Conservation (phyloP, 768 basidiomycete genomes). For the Lentinula raphanica region DNA sequence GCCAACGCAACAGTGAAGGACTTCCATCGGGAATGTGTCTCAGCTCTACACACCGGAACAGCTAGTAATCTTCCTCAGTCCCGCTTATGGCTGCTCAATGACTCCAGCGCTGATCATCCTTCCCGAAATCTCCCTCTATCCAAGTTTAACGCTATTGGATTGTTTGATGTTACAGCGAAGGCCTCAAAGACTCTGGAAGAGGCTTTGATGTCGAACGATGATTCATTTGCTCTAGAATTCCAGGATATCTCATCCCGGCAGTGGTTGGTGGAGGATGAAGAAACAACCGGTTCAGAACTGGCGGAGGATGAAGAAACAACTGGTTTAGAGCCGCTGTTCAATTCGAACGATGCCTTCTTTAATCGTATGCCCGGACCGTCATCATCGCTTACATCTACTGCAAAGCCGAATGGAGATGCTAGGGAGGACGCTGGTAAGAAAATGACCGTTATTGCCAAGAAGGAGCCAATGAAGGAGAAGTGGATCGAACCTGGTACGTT, state of each 20-base stretch:
- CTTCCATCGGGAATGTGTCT: constrained; percentile 24
- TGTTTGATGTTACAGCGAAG: constrained; percentile 18
- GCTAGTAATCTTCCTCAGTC: constrained; percentile 28
- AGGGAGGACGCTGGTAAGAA: constrained; percentile 6
- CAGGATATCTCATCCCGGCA: constrained; percentile 35
- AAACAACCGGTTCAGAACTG: constrained; percentile 34
- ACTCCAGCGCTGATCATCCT: constrained; percentile 27
- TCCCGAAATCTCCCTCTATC: constrained; percentile 25
- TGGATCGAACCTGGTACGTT: constrained; percentile 66
- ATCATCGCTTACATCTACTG: constrained; percentile 17
- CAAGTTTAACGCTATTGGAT: constrained; percentile 40
- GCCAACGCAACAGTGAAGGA: constrained; percentile 43
- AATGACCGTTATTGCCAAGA: constrained; percentile 11
- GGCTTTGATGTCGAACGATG: constrained; percentile 51
- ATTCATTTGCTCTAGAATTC: constrained; percentile 76
- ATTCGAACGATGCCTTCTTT: constrained; percentile 52
- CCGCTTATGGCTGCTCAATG: constrained; percentile 50
- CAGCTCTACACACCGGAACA: background rate
- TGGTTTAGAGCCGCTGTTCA: constrained; percentile 51
- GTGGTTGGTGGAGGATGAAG: constrained; percentile 43
- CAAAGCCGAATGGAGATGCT: constrained; percentile 15
- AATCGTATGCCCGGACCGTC: constrained; percentile 29
- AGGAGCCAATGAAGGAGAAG: constrained; percentile 25
- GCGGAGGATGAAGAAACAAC: constrained; percentile 11
- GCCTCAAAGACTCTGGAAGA: constrained; percentile 44